Evolutionary conservation across 1,284 basidiomycete species (phyloP).

Genomic region (Thelephora terrestris): DNA sequence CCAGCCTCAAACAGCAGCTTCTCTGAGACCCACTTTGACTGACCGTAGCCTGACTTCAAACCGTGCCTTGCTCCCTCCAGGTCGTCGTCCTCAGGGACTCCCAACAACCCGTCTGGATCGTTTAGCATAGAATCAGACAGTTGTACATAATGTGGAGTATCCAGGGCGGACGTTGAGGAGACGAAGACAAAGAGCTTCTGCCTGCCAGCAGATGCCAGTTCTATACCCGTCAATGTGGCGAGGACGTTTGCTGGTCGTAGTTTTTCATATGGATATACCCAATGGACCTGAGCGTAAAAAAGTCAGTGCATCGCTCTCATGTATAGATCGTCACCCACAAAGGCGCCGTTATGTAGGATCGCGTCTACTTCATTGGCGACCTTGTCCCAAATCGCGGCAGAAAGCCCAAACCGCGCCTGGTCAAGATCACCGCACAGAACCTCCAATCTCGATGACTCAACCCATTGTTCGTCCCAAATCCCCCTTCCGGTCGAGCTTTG

Average conservation of each 20-base stretch:
- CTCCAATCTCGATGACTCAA: conserved; percentile 58
- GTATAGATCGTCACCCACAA: conserved; percentile 44
- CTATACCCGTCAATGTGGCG: conserved; percentile 76
- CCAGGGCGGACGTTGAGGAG: conserved; percentile 90
- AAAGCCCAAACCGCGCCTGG: conserved; percentile 69
- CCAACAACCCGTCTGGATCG: conserved; percentile 36
- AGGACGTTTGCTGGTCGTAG: conserved; percentile 88
- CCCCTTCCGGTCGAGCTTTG: conserved; percentile 76
- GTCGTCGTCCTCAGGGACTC: conserved; percentile 83
- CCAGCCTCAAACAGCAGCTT: conserved; percentile 90
- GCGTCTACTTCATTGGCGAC: conserved; percentile 74
- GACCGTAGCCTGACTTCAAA: conserved; percentile 91
- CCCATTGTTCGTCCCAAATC: conserved; percentile 93
- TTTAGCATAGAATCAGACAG: conserved; percentile 67
- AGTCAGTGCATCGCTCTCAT: neutral
- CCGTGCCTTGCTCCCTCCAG: conserved; percentile 77
- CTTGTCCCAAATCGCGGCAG: conserved; percentile 53
- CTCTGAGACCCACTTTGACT: conserved; percentile 98
- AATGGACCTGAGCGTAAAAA: conserved; percentile 65
- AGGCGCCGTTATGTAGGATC: conserved; percentile 91
- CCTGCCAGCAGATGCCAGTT: conserved; percentile 67
- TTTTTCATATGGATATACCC: conserved; percentile 97
- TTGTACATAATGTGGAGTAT: conserved; percentile 84
- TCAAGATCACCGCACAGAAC: conserved; percentile 87
- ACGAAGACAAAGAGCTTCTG: conserved; percentile 87